Evolutionary conservation across 192 early-diverging fungal species (phyloP), one percentile per base, ranked within the genome.

Genomic region (Diversispora epigaea): DNA sequence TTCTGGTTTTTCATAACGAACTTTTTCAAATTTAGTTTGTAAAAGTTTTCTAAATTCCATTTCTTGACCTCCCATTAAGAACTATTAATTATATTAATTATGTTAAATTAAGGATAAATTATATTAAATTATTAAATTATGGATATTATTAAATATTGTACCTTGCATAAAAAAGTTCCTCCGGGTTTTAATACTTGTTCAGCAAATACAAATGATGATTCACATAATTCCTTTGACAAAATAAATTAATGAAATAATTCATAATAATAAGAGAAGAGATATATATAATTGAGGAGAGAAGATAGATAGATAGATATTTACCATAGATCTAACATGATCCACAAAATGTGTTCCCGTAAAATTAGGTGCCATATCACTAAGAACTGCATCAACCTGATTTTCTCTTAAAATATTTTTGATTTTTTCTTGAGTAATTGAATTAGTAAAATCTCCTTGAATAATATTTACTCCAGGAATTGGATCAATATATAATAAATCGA

Each of bases 281-380:
- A n/a, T n/a, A n/a, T n/a, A n/a, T n/a, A n/a, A n/a, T n/a, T n/a
- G n/a, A n/a, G n/a, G n/a, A n/a, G n/a, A n/a, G n/a, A n/a, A n/a
- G n/a, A n/a, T n/a, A n/a, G n/a, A n/a, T n/a, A n/a, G n/a, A n/a
- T n/a, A n/a, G n/a, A n/a, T n/a, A n/a, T 47, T 79, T 75, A 82
- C 79, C 88, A 89, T 89, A 0, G 88, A 87, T 62, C 82, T 74
- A 1, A 83, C 82, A 7, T 91, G 89, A 77, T 95, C 93, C 4
- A 87, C 84, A 4, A 86, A 81, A 55, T 89, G 87, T 66, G 84
- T 81, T 3, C 93, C 93, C 7, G 90, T 89, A 65, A 93, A 93
- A 58, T 89, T 83, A 62, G 92, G 94, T 17, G 92, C 91, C 93
- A 95, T 94, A 60, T 95, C 94, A 15, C 87, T 89, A 32, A 87